Evolutionary conservation across 495 filamentous ascomycete genomes (phyloP), one percentile per base, ranked within the genome.

Genomic region (Lophiotrema nucula): DNA sequence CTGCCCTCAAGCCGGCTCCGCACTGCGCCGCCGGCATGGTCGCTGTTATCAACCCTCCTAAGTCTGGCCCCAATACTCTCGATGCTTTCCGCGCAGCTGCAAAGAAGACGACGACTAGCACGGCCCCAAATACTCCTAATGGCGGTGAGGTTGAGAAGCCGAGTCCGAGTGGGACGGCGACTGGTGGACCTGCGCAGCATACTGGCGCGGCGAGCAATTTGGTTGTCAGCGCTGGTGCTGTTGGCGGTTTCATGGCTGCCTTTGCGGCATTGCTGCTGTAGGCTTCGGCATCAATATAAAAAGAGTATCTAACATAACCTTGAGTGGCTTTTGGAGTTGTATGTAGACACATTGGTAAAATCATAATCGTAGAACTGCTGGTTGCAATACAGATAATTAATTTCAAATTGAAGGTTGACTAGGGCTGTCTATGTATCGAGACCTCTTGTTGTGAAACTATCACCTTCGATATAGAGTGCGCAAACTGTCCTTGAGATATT

Each of bases 21-120:
- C 67, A 70, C 47, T 70, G 67, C 38, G 44, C 56, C 12, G 31
- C 46, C 4, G 67, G 67, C 13, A 70, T 70, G 67, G 65, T 67
- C 25, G 58, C 53, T 25, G 65, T 60, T 15, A 66, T 70, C 56
- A 70, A 70, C 41, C 61, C 67, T 47, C 58, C 66, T 8, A 52
- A 31, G 12, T 2, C 27, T 1, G 58, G 58, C 24, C 48, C 54
- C 16, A 66, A 66, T 33, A 58, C 52, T n/a, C 58, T 66, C 27
- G 58, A 58, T 23, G 63, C 58, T 11, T 66, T 54, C 54, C 31
- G 37, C 5, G 42, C 39, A n/a, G 63, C 63, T n/a, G 21, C 33
- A 4, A 59, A 62, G 44, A 51, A 62, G 50, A 59, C 54, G 1
- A 55, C 50, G 24, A 46, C 39, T 18, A 60, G 56, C 44, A 57